Conservation (phyloP, 1,139 yeast species). For the Taphrina wiesneri region DNA sequence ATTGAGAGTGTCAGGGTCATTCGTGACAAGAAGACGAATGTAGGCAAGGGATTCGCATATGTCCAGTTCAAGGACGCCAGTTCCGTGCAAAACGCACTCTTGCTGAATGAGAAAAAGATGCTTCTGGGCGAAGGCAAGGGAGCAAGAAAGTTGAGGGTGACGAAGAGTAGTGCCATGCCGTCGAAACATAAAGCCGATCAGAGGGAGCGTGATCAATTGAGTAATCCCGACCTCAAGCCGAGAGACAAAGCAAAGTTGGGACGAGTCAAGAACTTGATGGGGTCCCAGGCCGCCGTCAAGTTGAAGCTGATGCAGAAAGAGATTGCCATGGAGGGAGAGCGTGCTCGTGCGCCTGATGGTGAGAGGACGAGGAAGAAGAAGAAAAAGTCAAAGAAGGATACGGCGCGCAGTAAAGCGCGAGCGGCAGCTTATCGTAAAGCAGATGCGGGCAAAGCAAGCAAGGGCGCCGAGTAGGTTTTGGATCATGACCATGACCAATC, state of each 20-base stretch:
- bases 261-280: constrained; percentile 70
- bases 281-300: constrained; percentile 75
- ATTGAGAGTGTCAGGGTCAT: constrained; percentile 87
- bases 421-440: constrained; percentile 28
- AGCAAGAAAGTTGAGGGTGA: constrained; percentile 71
- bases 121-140: constrained; percentile 43
- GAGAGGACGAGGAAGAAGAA: constrained; percentile 26
- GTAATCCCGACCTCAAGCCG: constrained; percentile 38
- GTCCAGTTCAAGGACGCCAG: constrained; percentile 85
- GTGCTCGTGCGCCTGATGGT: constrained; percentile 52
- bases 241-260: constrained; percentile 74
- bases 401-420: constrained; percentile 26
- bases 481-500: background rate
- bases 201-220: constrained; percentile 40
- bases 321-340: constrained; percentile 68
- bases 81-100: constrained; percentile 77
- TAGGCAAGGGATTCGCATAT: constrained; percentile 97
- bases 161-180: constrained; percentile 64
- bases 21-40: constrained; percentile 87
- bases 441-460: constrained; percentile 3
- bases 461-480: background rate
- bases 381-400: constrained; percentile 25
- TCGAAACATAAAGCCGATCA: constrained; percentile 20
- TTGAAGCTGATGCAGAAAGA: constrained; percentile 51
- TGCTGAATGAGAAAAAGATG: constrained; percentile 71